Evolutionary conservation across 2,329 filamentous ascomycete genomes (phyloP), one percentile per base, ranked within the genome.

Genomic region (Fusarium guadeloupense): DNA sequence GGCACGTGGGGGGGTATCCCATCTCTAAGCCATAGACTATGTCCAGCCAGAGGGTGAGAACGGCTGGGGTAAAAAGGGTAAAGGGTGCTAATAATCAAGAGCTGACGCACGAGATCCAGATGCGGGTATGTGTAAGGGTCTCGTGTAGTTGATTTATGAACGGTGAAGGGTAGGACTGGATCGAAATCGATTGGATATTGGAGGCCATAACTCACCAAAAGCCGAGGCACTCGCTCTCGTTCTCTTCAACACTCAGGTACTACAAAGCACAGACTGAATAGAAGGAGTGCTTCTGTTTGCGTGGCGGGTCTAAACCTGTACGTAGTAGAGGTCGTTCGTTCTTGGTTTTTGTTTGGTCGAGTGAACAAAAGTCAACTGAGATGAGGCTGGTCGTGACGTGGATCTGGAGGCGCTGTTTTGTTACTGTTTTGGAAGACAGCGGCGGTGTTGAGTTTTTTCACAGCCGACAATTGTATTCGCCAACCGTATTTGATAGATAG

Each of bases 1-100:
- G 54, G 66, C 66, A 69, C 67, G 67, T 69, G 67, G 67, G 66
- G n/a, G 58, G 44, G 44, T 49, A 39, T 54, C 54, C 54, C 48
- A 44, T 39, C 30, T 58, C 49, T 53, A 43, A 54, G 38, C 35
- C 49, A 43, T 44, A 20, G 53, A 49, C 38, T 54, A 50, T 52
- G 46, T 38, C 44, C 46, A 30, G 37, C 28, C 30, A 34, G 47
- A 43, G 64, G 34, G 47, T 47, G 50, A 46, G 46, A 45, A 57
- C 30, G 31, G 35, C 38, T 43, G 40, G 33, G 25, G 34, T 13
- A 20, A 35, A 43, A n/a, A n/a, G n/a, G n/a, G n/a, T n/a, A n/a
- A n/a, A 47, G 38, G 26, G 44, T 34, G 37, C 42, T 28, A 42
- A 44, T 48, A 23, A 33, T 31, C 34, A 30, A 33, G 23, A 26